These are phyloP conservation scores for Vitis hybrid DNA, from an alignment of 177 flowering plant species.

Conservation along the genomic window DNA sequence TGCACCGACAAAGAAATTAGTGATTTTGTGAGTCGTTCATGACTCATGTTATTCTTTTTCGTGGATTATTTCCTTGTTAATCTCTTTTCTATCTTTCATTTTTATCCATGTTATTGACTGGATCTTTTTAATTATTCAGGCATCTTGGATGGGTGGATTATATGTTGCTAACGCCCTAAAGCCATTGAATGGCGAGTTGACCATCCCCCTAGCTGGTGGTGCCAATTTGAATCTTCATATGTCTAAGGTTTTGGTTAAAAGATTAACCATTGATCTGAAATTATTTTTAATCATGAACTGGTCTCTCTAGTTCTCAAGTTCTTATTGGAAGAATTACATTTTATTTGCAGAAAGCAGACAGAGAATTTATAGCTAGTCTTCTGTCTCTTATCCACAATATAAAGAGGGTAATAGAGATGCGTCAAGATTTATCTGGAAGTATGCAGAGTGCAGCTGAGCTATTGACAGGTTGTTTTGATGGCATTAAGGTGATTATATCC, in stretches of 20 bases:
- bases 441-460: conserved; percentile 53
- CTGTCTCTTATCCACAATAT: conserved; percentile 48
- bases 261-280: not conserved
- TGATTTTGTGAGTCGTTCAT: conserved; percentile 54
- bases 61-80: not conserved
- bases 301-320: not conserved
- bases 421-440: conserved; percentile 38
- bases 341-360: conserved; percentile 66
- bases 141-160: conserved; percentile 85
- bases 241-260: conserved; percentile 56
- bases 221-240: conserved; percentile 53
- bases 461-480: conserved; percentile 63
- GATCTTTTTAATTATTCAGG: conserved; percentile 40
- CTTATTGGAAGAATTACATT: conserved; percentile 9
- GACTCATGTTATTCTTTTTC: not conserved
- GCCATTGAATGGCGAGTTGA: conserved; percentile 55
- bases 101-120: not conserved
- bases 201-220: conserved; percentile 53
- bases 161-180: conserved; percentile 42
- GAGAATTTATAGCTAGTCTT: conserved; percentile 45
- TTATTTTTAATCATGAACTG: not conserved
- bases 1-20: conserved; percentile 48
- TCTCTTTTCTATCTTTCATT: not conserved
- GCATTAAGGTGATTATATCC: conserved; percentile 57
- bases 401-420: conserved; percentile 49